These are phyloP conservation scores for Alternaria incomplexa DNA, from an alignment of 2,329 filamentous ascomycete species.

Conservation along the genomic window DNA sequence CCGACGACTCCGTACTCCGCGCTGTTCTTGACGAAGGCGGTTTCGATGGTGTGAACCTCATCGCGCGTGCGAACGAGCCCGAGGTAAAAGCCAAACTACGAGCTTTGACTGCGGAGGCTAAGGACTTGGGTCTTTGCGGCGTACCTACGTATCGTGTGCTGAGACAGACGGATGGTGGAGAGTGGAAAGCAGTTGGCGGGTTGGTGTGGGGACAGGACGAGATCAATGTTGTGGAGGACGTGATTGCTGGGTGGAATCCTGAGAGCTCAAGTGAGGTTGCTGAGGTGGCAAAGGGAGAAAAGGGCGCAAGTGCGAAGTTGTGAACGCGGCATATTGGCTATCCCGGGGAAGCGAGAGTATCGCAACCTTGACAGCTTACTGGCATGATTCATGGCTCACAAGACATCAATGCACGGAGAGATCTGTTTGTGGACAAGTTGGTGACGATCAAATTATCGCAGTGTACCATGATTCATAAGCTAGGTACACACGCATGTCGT, in stretches of 20 bases:
- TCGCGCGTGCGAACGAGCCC: conserved; percentile 33
- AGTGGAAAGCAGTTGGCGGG: conserved; percentile 28
- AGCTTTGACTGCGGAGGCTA: conserved; percentile 39
- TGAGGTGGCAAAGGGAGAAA: conserved; percentile 9
- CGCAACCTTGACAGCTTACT: not conserved
- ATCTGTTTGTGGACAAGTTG: not conserved
- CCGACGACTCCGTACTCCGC: conserved; percentile 31
- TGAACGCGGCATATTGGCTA: not conserved
- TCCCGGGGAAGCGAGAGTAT: not conserved
- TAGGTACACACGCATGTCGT: not conserved
- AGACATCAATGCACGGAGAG: not conserved
- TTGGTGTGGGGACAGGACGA: conserved; percentile 46
- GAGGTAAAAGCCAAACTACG: conserved; percentile 34
- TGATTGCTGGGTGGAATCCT: conserved; percentile 41
- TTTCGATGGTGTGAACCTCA: conserved; percentile 30
- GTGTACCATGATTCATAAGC: not conserved
- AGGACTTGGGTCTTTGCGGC: conserved; percentile 39
- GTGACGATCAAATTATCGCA: not conserved
- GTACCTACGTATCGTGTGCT: conserved; percentile 43
- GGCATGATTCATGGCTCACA: not conserved
- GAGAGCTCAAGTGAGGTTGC: conserved; percentile 11
- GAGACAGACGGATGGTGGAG: conserved; percentile 7
- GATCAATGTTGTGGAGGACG: conserved; percentile 40
- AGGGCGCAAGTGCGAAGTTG: conserved; percentile 2
- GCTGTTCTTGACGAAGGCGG: conserved; percentile 35